A percentile compares a stretch with the other conserved stretches of the same genome.
Evolutionary conservation across 176 grass and related monocot species (phyloP).

Genomic region (Zoysia pacifica): DNA sequence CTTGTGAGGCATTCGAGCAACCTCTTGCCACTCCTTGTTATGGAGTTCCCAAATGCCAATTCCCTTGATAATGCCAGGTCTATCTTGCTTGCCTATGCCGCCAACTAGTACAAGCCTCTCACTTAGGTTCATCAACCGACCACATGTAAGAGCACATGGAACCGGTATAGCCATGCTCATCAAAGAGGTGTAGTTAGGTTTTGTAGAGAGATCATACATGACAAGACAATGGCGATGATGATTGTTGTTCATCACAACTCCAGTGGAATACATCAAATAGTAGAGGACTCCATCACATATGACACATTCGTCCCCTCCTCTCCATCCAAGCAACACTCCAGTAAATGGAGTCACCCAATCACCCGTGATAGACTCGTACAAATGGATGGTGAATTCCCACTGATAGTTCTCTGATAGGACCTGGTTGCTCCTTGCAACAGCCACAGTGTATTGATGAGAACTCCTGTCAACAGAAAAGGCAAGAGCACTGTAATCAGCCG

Average conservation of each 20-base stretch:
- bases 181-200: slow-evolving; percentile 44
- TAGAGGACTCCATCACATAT: slow-evolving; percentile 89
- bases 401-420: slow-evolving; percentile 62
- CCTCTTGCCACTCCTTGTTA: slow-evolving; percentile 66
- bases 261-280: slow-evolving; percentile 69
- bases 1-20: slow-evolving; percentile 85
- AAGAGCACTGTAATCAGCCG: slow-evolving; percentile 72
- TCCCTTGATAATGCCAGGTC: slow-evolving; percentile 88
- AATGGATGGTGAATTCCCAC: slow-evolving; percentile 73
- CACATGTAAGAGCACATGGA: slow-evolving; percentile 75
- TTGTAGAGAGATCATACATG: slow-evolving; percentile 66
- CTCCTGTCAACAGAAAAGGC: slow-evolving; percentile 57
- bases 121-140: slow-evolving; percentile 72
- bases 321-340: slow-evolving; percentile 63
- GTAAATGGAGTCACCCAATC: slow-evolving; percentile 58
- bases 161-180: slow-evolving; percentile 71
- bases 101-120: slow-evolving; percentile 76
- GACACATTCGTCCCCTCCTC: slow-evolving; percentile 77
- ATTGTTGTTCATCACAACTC: slow-evolving; percentile 51
- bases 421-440: slow-evolving; percentile 69
- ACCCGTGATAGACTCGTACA: slow-evolving; percentile 55
- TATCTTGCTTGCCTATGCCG: slow-evolving; percentile 82
- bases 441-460: slow-evolving; percentile 65
- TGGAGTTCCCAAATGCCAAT: slow-evolving; percentile 86
- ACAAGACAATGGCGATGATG: slow-evolving; percentile 68